Percentiles rank a stretch among this genome's conserved stretches.
Evolutionary conservation across 2,329 filamentous ascomycete species (phyloP).

Genomic region (Fusarium newnesense): DNA sequence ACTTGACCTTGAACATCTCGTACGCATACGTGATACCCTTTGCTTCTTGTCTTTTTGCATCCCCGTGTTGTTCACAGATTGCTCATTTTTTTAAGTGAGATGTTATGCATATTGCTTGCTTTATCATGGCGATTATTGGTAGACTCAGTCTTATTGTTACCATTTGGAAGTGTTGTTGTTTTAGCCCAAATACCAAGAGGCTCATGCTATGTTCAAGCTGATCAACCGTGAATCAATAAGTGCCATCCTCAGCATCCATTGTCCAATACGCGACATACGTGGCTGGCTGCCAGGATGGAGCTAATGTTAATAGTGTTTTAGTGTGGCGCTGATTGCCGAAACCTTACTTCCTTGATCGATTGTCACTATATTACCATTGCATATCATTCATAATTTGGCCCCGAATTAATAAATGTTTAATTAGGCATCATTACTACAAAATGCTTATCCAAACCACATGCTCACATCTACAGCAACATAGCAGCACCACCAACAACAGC

Average conservation of each 20-base stretch:
- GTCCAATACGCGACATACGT: not conserved
- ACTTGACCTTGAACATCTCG: not conserved
- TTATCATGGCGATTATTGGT: not conserved
- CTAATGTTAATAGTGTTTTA: not conserved
- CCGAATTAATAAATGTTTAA: slow-evolving; percentile 5
- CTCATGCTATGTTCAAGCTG: not conserved
- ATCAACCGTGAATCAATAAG: not conserved
- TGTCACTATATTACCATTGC: not conserved
- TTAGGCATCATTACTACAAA: slow-evolving; percentile 12
- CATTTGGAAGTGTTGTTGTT: not conserved
- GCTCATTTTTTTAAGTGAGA: not conserved
- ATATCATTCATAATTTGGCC: not conserved
- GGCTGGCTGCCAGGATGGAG: not conserved
- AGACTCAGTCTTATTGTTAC: not conserved
- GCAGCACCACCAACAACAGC: slow-evolving; percentile 49
- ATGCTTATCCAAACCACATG: not conserved
- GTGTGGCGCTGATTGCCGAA: slow-evolving; percentile 10
- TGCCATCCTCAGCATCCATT: not conserved
- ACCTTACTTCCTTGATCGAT: not conserved
- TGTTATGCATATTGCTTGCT: not conserved
- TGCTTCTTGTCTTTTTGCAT: not conserved
- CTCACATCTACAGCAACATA: slow-evolving; percentile 47
- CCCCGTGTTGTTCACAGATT: not conserved
- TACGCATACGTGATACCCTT: slow-evolving; percentile 19
- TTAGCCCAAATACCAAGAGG: not conserved